Evolutionary conservation across 2,329 filamentous ascomycete species (phyloP), one percentile per base, ranked within the genome.

Genomic region (Chaetomiaceae sp.): DNA sequence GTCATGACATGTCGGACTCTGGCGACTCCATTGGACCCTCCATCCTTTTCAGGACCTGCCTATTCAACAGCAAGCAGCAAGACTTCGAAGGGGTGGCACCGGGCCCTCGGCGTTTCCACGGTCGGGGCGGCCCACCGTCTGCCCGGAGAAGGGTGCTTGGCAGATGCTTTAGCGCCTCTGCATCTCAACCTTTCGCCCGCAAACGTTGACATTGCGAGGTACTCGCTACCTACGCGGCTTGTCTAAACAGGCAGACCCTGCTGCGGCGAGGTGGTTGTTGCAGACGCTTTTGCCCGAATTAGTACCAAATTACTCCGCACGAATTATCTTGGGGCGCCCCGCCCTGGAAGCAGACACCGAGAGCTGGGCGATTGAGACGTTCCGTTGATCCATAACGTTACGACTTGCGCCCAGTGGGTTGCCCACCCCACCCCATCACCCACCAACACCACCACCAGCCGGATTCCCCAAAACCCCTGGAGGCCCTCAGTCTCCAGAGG

Each of bases 401-500:
- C 25, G 25, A 45, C 42, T 10, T 20, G 9, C 33, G 33, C 16
- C 33, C 20, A 3, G 33, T 8, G 16, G 14, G 5, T 5, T 16
- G n/a, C 29, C 33, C 41, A 45, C 41, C 57, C 38, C 49, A 45
- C 54, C 48, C 40, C 32, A 25, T 32, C 40, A 30, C 38, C 40
- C 40, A 20, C 4, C n/a, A 8, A 16, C 30, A 3, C 18, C 16
- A n/a, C 29, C 7, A 4, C 21, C 25, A 16, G 41, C 42, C 48
- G 33, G 27, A 54, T 53, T 53, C 48, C 53, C 50, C 57, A 58
- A 61, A 60, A 54, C 50, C 60, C 60, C 58, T 54, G 48, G 47
- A 33, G 51, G 44, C 53, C 56, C 59, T 55, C 53, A 34, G n/a
- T 52, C 49, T 41, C 20, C 40, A 54, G 41, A 36, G 45, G 43